phyloP scores from a whole-genome alignment of 2,329 filamentous ascomycete species.

The Corinectria fuckeliana region DNA sequence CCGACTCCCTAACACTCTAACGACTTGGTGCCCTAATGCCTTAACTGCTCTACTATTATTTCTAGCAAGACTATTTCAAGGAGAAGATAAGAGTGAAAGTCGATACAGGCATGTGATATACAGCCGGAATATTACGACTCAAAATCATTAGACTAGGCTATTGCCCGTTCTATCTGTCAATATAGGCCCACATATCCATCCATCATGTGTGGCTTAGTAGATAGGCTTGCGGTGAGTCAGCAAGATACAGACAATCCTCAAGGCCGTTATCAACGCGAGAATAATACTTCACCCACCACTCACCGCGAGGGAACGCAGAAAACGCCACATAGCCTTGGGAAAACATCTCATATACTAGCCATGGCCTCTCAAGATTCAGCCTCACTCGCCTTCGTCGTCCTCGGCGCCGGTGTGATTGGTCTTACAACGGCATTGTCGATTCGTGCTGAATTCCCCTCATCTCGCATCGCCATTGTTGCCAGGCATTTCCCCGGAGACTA shows the following conservation, averaged over 20 bases:
- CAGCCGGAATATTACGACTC: too few relatives aligned
- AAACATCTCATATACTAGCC: background rate
- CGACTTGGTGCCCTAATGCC: too few relatives aligned
- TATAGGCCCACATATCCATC: background rate
- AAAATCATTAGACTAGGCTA: too few relatives aligned
- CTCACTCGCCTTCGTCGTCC: background rate
- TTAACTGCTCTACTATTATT: too few relatives aligned
- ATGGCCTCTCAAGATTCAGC: background rate
- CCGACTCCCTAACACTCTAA: too few relatives aligned
- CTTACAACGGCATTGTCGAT: conserved; percentile 67
- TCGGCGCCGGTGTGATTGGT: conserved; percentile 67
- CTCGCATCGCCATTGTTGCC: conserved; percentile 66
- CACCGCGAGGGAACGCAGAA: background rate
- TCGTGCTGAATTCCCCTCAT: conserved; percentile 52
- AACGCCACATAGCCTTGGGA: background rate
- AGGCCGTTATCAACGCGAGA: background rate
- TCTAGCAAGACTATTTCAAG: too few relatives aligned
- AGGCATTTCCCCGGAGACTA: conserved; percentile 89
- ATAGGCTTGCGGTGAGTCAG: background rate
- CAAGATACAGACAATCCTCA: background rate
- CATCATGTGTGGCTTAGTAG: background rate
- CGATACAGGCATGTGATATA: too few relatives aligned
- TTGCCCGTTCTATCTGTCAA: background rate
- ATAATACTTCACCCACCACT: background rate
- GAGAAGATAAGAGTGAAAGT: too few relatives aligned